A percentile compares a stretch with the other conserved stretches of the same genome.
Evolutionary conservation across 2,329 filamentous ascomycete species (phyloP).

Genomic region (Aspergillus japonicus): DNA sequence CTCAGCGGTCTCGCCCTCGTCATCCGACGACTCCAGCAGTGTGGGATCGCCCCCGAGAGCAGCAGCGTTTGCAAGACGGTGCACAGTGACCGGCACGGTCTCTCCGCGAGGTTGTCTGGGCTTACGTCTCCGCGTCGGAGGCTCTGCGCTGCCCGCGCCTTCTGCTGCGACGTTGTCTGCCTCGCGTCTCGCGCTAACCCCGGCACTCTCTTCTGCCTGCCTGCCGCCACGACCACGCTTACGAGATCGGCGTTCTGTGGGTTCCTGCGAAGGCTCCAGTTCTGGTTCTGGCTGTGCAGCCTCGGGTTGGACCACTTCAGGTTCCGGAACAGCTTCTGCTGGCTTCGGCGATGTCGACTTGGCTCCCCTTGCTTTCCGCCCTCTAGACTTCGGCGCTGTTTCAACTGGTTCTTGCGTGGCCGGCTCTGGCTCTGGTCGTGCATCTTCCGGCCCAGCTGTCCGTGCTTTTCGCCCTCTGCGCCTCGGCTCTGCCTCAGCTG

Average conservation of each 20-base stretch:
- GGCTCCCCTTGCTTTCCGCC: background rate
- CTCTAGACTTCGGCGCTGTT: background rate
- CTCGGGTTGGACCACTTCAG: background rate
- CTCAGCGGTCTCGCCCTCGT: slow-evolving; percentile 31
- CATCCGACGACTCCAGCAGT: slow-evolving; percentile 23
- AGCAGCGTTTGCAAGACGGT: slow-evolving; percentile 39
- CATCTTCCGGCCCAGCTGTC: background rate
- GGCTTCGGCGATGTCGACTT: background rate
- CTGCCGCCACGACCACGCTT: slow-evolving; percentile 18
- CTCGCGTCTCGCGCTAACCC: slow-evolving; percentile 11
- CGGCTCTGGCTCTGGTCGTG: background rate
- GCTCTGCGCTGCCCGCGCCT: slow-evolving; percentile 3
- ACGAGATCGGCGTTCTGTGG: background rate
- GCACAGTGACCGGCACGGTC: slow-evolving; percentile 43
- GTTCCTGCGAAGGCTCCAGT: slow-evolving; percentile 6
- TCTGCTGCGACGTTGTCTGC: background rate
- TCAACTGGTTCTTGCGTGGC: background rate
- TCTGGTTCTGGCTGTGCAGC: background rate
- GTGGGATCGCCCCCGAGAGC: slow-evolving; percentile 26
- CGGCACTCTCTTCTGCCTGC: slow-evolving; percentile 10
- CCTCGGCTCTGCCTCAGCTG: background rate
- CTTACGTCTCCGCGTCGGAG: slow-evolving; percentile 22
- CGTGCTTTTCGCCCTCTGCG: background rate
- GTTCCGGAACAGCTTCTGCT: background rate
- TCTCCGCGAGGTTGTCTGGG: slow-evolving; percentile 33